Base-by-base conservation (phyloP, 805 yeast species). In the Teunomyces kruisii region DNA sequence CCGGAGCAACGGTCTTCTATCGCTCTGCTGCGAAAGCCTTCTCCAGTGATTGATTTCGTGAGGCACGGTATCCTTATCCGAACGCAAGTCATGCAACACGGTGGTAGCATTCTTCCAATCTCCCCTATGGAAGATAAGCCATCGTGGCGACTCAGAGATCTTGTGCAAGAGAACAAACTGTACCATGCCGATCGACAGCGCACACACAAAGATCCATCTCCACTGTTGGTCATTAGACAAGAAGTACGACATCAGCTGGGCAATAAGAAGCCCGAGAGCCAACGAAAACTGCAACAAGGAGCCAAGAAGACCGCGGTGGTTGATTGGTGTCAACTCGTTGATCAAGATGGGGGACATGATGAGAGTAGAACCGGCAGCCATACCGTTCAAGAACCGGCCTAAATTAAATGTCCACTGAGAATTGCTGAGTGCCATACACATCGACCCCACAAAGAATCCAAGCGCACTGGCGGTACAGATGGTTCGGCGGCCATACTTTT, bases 271-370 rank as follows among this genome's bases (percentile, higher is more conserved):
- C 3, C 76, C 75, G 8, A 59, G 43, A 3, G 74, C 68, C 5
- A 71, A 67, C 0, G 72, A 66, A 15, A 70, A 55, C 54, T 70
- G 76, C 32, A 65, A 54, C 28, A 70, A 52, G 2, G 73, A 58
- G 1, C 76, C 76, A 50, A 72, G 49, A 12, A 70, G 55, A n/a
- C 76, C 76, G 15, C 74, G 52, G 43, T 69, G 72, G 47, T 65
- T 67, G 9, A 60, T 50, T 0, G 76, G 75, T 0, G 76, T 58
- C 13, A 71, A 44, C 46, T 72, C 76, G 48, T 64, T 70, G 42
- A 72, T 58, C 40, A 70, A 54, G 35, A 72, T 62, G 5, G 75
- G 76, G 10, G 75, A 62, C 31, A 69, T 64, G n/a, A 69, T 68
- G 45, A 70, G 58, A 3, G 69, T 57, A 6, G 67, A 54, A 3